Conservation (phyloP, 2,329 filamentous ascomycete species). For the Fusarium sp. region DNA sequence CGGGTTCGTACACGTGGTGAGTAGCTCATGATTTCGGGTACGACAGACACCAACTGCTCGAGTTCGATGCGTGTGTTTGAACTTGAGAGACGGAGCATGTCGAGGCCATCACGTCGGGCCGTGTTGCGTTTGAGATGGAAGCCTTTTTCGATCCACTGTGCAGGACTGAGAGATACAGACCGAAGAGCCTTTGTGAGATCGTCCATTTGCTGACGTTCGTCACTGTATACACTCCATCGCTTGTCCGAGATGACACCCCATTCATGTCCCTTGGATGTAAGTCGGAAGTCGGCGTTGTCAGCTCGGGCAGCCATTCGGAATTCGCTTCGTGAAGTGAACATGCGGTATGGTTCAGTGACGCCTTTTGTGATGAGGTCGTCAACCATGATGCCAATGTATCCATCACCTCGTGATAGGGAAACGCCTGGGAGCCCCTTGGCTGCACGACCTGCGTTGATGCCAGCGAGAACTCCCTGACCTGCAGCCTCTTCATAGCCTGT, state of each 20-base stretch:
- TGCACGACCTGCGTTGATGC: constrained; percentile 91
- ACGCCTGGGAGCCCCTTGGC: constrained; percentile 75
- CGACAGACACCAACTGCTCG: constrained; percentile 65
- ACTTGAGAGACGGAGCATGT: constrained; percentile 78
- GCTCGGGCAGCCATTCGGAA: constrained; percentile 93
- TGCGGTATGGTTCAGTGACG: constrained; percentile 95
- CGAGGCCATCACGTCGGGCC: constrained; percentile 77
- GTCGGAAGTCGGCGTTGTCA: constrained; percentile 91
- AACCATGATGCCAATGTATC: constrained; percentile 98
- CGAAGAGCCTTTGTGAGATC: constrained; percentile 73
- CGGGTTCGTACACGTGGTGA: constrained; percentile 71
- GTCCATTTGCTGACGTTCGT: constrained; percentile 75
- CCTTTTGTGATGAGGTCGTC: constrained; percentile 98
- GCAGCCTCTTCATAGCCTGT: constrained; percentile 98
- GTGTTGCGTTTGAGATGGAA: constrained; percentile 77
- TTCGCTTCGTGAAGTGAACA: constrained; percentile 97
- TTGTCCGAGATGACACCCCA: constrained; percentile 83
- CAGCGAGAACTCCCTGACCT: constrained; percentile 90
- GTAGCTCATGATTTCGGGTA: constrained; percentile 70
- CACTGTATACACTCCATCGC: constrained; percentile 79
- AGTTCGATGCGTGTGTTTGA: constrained; percentile 59
- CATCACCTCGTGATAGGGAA: constrained; percentile 82
- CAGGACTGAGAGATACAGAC: constrained; percentile 67
- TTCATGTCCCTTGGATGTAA: constrained; percentile 81
- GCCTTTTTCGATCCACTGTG: constrained; percentile 76